Percentiles rank a stretch among this genome's conserved stretches.
These are phyloP conservation scores for Candida awuae DNA, from an alignment of 805 yeast species.

Conservation along the genomic window DNA sequence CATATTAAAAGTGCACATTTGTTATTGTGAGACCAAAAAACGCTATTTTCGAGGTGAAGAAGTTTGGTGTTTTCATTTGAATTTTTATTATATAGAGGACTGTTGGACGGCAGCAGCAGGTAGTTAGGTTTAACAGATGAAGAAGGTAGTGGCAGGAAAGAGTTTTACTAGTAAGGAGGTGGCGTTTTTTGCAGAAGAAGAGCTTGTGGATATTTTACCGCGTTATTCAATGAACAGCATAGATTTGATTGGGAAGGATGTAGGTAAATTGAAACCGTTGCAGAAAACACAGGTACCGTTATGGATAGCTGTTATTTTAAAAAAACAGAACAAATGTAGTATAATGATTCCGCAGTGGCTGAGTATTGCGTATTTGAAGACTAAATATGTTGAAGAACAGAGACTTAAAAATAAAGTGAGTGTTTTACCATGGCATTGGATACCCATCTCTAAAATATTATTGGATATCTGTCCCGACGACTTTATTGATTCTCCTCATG, in stretches of 20 bases:
- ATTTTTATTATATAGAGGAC: no score
- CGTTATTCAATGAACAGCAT: slow-evolving; percentile 61
- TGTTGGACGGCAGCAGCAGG: no score
- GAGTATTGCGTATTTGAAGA: slow-evolving; percentile 42
- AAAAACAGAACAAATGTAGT: slow-evolving; percentile 78
- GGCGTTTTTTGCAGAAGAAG: slow-evolving; percentile 80
- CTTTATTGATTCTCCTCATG: slow-evolving; percentile 62
- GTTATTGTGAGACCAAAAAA: no score
- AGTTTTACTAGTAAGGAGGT: slow-evolving; percentile 71
- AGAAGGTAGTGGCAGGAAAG: slow-evolving; percentile 32
- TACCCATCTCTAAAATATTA: slow-evolving; percentile 66
- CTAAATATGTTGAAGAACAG: slow-evolving; percentile 57
- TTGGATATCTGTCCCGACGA: slow-evolving; percentile 70
- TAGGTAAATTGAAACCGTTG: slow-evolving; percentile 60
- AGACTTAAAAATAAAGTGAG: slow-evolving; percentile 49
- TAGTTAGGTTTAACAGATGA: neutral
- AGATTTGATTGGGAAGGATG: slow-evolving; percentile 50
- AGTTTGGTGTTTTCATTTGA: no score
- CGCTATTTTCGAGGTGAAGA: no score
- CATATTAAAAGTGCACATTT: no score
- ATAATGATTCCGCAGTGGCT: slow-evolving; percentile 87
- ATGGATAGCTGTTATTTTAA: slow-evolving; percentile 81
- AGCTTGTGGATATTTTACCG: slow-evolving; percentile 65
- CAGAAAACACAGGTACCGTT: slow-evolving; percentile 64
- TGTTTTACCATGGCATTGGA: slow-evolving; percentile 80